Evolutionary conservation across 495 filamentous ascomycete genomes (phyloP), one percentile per base, ranked within the genome.

Genomic region (Penicillium silybi): DNA sequence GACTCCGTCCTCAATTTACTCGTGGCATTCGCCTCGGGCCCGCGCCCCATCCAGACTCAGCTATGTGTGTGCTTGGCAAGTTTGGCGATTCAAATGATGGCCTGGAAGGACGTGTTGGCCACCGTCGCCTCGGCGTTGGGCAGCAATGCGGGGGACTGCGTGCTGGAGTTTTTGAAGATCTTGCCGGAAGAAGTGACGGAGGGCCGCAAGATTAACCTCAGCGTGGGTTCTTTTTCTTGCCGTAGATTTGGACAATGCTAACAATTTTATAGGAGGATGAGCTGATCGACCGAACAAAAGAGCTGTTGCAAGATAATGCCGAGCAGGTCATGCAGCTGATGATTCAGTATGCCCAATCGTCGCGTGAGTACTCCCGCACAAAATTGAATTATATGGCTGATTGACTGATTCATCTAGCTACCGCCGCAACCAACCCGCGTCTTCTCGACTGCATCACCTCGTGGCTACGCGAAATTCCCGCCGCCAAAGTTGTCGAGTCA

Each of bases 161-260:
- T 97, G 57, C 72, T 99, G 54, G 95, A 97, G 65, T 97, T 99
- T 70, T 77, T 99, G 48, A 90, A 85, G 64, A 91, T 99, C 61
- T 82, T 99, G 41, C 93, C 93, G 17, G 93, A 99, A 77, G 93
- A 99, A 80, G 95, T 99, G 67, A 97, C 89, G 44, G 93, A 97
- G 77, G 93, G 95, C 71, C 89, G 93, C 71, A 97, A 96, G 76
- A 95, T 97, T 80, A 95, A 89, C 79, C 80, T 99, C 71, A 90
- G 88, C 78, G 92, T 96, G 92, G 76, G 90, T 91, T 75, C 71
- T 26, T 18, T 3, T 27, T 26, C 11, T 19, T 13, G 4, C n/a
- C 20, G 17, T 15, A 15, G 25, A 2, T 39, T 2, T 19, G 16
- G 37, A 11, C 37, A 39, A 39, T 17, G 37, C 37, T 39, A 39